Evolutionary conservation across 2,329 filamentous ascomycete species (phyloP), one percentile per base, ranked within the genome.

Genomic region (Lachnellula occidentalis): DNA sequence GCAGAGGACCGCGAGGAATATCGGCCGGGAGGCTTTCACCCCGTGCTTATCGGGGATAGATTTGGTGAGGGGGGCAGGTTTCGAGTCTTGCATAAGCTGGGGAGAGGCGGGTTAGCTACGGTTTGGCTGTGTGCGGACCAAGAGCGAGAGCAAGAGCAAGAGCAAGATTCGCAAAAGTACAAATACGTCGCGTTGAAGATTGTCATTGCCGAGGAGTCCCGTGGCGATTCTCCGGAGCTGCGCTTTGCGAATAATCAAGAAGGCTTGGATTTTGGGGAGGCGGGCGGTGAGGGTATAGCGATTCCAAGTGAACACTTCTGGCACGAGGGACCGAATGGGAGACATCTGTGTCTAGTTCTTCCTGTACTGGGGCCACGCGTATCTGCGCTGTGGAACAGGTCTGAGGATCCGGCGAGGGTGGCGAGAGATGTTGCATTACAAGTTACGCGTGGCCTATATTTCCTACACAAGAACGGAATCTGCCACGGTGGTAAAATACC

Each of bases 71-170:
- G 5, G 31, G 51, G 41, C 22, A 58, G 61, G 39, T 66, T 61
- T 46, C 52, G 52, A 11, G 57, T 66, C 49, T 42, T 64, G 17
- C 55, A 64, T 46, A 66, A 65, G 52, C 60, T 65, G 19, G 64
- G 63, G 6, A 48, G 48, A 19, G 64, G 64, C 15, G 59, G 60
- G 1, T 62, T 57, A 21, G 57, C 55, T 34, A 64, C 59, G 2
- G 63, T 67, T 27, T 66, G 65, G 65, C 61, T 66, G 51, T 56
- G 54, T 53, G 45, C 50, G 19, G 54, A 56, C 49, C 37, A 45
- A 14, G 41, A 50, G 19, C 42, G n/a, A 14, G n/a, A 53, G 22
- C 22, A 24, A 24, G 22, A 24, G 22, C 22, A 24, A 24, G 22
- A 36, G 7, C 24, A 27, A 8, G 8, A 27, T 24, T 5, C 22